phyloP scores from a whole-genome alignment of 306 rosid species.

The Malus sylvestris region DNA sequence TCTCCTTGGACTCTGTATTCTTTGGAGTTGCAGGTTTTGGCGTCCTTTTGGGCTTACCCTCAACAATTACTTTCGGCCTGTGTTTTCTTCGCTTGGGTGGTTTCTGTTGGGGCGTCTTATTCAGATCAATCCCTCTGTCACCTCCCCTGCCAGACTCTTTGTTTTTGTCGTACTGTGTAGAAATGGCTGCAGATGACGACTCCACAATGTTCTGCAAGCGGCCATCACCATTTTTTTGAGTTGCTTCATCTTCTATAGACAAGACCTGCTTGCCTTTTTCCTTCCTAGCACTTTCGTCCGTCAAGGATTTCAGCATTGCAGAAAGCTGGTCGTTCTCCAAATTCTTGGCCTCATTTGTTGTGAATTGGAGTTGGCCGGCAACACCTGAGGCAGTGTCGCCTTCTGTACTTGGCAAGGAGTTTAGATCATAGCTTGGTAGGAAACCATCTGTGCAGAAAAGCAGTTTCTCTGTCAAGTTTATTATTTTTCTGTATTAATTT shows the following conservation, averaged over 20 bases:
- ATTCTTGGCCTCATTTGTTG: slow-evolving; percentile 22
- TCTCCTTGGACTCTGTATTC: slow-evolving; percentile 30
- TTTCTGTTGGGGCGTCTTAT: slow-evolving; percentile 70
- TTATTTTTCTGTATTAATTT: neutral
- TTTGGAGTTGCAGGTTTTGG: slow-evolving; percentile 39
- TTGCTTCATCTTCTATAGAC: slow-evolving; percentile 29
- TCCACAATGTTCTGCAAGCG: slow-evolving; percentile 57
- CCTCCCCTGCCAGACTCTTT: slow-evolving; percentile 28
- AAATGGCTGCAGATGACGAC: slow-evolving; percentile 49
- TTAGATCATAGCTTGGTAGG: slow-evolving; percentile 34
- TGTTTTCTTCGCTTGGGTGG: slow-evolving; percentile 63
- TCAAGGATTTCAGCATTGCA: slow-evolving; percentile 16
- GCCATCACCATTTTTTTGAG: slow-evolving; percentile 35
- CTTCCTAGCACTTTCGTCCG: slow-evolving; percentile 40
- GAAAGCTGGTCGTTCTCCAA: slow-evolving; percentile 22
- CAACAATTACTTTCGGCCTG: slow-evolving; percentile 82
- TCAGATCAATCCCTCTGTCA: slow-evolving; percentile 49
- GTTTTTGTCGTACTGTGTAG: slow-evolving; percentile 26
- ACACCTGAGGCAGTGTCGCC: slow-evolving; percentile 22
- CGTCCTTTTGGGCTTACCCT: slow-evolving; percentile 54
- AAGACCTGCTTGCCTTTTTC: slow-evolving; percentile 35
- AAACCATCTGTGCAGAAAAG: slow-evolving; percentile 45
- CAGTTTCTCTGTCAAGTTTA: slow-evolving; percentile 16
- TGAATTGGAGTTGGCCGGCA: slow-evolving; percentile 30
- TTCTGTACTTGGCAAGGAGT: slow-evolving; percentile 31